Conservation (phyloP, 306 rosid species). For the Begonia peltatifolia region DNA sequence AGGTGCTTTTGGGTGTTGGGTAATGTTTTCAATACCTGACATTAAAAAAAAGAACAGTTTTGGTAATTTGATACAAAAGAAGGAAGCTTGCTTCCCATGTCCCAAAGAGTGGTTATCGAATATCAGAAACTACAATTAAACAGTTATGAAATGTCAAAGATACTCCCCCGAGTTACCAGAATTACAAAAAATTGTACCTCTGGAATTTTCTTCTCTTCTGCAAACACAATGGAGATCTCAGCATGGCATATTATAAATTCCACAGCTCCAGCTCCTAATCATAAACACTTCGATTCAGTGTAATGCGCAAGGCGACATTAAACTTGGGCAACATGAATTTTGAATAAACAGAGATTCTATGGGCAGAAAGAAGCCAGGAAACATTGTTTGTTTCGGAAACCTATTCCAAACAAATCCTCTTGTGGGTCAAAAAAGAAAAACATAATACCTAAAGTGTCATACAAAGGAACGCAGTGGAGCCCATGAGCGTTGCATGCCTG, state of each 20-base stretch:
- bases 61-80: neutral
- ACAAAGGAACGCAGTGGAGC: slow-evolving; percentile 87
- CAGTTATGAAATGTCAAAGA: no score
- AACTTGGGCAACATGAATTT: no score
- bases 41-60: slow-evolving; percentile 5
- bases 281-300: no score
- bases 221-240: slow-evolving; percentile 67
- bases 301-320: no score
- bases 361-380: neutral
- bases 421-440: slow-evolving; percentile 9
- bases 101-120: no score
- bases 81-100: no score
- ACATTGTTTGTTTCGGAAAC: neutral
- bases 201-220: slow-evolving; percentile 71
- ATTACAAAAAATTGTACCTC: slow-evolving; percentile 34
- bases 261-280: slow-evolving; percentile 79
- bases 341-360: no score
- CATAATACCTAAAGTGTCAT: slow-evolving; percentile 77
- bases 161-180: no score
- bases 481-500: slow-evolving; percentile 99
- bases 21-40: slow-evolving; percentile 78
- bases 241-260: slow-evolving; percentile 82
- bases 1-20: slow-evolving; percentile 50
- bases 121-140: no score
- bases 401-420: neutral